These are phyloP conservation scores for Cryptococcus sp. DNA, from an alignment of 1,284 basidiomycete species.

Conservation along the genomic window DNA sequence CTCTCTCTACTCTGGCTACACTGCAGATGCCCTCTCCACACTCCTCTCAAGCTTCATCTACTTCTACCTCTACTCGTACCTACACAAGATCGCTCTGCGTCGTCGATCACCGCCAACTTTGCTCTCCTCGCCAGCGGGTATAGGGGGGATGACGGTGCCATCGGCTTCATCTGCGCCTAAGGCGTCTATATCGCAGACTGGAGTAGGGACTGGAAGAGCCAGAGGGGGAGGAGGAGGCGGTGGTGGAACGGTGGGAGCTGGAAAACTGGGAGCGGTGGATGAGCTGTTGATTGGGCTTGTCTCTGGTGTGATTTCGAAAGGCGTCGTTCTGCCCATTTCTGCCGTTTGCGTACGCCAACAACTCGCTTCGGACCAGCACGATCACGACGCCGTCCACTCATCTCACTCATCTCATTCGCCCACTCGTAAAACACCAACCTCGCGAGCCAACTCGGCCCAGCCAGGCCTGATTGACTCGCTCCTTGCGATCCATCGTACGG, in stretches of 20 bases:
- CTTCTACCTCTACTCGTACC: constrained; percentile 40
- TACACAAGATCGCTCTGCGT: constrained; percentile 16
- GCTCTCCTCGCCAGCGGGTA: constrained; percentile 18
- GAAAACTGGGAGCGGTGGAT: constrained; percentile 34
- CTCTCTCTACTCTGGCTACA: constrained; percentile 42
- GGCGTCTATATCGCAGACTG: neutral
- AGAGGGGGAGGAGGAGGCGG: constrained; percentile 3
- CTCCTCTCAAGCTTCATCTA: constrained; percentile 46
- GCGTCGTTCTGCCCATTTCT: constrained; percentile 49
- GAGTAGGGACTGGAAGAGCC: no score
- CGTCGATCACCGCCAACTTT: neutral
- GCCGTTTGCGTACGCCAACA: constrained; percentile 50
- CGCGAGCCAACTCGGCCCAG: no score
- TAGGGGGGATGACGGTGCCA: constrained; percentile 14
- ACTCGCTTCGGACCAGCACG: constrained; percentile 34
- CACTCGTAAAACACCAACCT: no score
- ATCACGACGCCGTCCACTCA: neutral
- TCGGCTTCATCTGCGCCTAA: neutral
- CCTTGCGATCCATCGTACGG: constrained; percentile 19
- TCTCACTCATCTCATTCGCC: no score
- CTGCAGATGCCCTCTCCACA: constrained; percentile 47
- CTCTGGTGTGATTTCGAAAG: constrained; percentile 47
- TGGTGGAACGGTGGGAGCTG: no score
- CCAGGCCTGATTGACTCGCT: constrained; percentile 9
- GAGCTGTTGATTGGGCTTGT: constrained; percentile 49